Evolutionary conservation across 2,329 filamentous ascomycete genomes (phyloP).

Genomic region (Xylariales sp.): DNA sequence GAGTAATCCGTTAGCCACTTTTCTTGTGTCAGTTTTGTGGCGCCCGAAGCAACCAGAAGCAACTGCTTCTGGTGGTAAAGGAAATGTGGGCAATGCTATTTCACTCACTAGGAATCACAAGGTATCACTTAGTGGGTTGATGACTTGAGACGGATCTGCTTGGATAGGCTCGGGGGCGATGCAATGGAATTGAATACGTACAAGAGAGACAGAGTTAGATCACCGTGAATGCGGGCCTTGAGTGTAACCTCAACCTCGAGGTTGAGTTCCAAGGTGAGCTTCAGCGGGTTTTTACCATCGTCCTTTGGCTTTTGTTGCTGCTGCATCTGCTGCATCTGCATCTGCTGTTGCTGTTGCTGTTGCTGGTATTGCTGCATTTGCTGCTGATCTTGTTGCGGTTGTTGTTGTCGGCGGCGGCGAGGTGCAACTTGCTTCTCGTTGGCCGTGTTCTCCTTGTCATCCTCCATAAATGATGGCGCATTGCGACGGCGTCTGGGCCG

Average conservation of each 20-base stretch:
- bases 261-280: conserved; percentile 72
- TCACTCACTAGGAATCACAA: neutral
- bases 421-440: conserved; percentile 25
- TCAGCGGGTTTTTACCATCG: conserved; percentile 57
- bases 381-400: conserved; percentile 17
- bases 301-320: conserved; percentile 25
- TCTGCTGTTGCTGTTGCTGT: conserved; percentile 16
- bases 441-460: conserved; percentile 17
- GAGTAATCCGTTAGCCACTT: conserved; percentile 16
- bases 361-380: conserved; percentile 22
- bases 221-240: conserved; percentile 81
- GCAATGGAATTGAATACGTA: conserved; percentile 29
- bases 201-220: conserved; percentile 69
- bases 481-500: conserved; percentile 17
- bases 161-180: neutral
- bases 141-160: neutral
- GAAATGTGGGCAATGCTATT: too few species aligned
- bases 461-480: conserved; percentile 23
- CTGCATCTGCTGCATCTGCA: conserved; percentile 15
- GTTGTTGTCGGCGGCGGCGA: conserved; percentile 16
- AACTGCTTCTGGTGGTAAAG: neutral
- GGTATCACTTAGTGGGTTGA: neutral
- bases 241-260: conserved; percentile 80
- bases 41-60: neutral
- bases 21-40: neutral